A percentile compares a stretch with the other conserved stretches of the same genome.
Conservation (phyloP, 805 yeast species). For the Hanseniaspora singularis region DNA sequence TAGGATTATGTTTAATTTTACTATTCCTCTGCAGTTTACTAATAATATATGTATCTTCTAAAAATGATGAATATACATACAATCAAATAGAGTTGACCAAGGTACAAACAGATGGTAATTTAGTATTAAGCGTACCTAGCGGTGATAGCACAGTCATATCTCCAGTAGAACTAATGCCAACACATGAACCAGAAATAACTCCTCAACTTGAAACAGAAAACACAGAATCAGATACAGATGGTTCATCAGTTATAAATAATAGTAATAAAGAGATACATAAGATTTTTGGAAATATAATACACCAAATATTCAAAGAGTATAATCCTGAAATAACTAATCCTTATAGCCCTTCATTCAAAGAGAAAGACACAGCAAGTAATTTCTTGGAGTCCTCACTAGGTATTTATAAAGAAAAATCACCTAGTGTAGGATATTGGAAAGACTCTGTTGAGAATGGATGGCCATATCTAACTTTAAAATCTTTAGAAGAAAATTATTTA, state of each 20-base stretch:
- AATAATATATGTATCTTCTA: neutral
- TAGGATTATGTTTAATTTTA: neutral
- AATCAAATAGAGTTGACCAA: neutral
- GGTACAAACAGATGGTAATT: neutral
- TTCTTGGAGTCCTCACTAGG: constrained; percentile 3
- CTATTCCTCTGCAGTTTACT: constrained; percentile 1
- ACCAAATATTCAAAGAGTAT: constrained; percentile 2
- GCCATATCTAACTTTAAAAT: neutral
- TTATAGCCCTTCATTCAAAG: constrained; percentile 1
- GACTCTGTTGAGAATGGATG: constrained; percentile 2
- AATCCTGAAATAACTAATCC: constrained; percentile 3
- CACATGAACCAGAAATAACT: too few species aligned
- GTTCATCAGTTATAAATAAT: too few species aligned
- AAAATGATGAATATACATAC: neutral
- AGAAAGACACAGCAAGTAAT: constrained; percentile 6
- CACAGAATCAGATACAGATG: neutral
- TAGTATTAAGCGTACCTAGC: too few species aligned
- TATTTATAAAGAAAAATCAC: constrained; percentile 5
- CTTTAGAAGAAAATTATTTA: constrained; percentile 22
- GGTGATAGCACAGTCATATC: too few species aligned
- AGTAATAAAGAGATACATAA: neutral
- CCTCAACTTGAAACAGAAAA: neutral
- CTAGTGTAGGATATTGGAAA: constrained; percentile 12
- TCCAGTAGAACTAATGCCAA: too few species aligned
- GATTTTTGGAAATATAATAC: constrained; percentile 6